Percentiles rank a stretch among this genome's conserved stretches.
These are phyloP conservation scores for Moricandia arvensis DNA, from an alignment of 345 rosid species.

Conservation along the genomic window DNA sequence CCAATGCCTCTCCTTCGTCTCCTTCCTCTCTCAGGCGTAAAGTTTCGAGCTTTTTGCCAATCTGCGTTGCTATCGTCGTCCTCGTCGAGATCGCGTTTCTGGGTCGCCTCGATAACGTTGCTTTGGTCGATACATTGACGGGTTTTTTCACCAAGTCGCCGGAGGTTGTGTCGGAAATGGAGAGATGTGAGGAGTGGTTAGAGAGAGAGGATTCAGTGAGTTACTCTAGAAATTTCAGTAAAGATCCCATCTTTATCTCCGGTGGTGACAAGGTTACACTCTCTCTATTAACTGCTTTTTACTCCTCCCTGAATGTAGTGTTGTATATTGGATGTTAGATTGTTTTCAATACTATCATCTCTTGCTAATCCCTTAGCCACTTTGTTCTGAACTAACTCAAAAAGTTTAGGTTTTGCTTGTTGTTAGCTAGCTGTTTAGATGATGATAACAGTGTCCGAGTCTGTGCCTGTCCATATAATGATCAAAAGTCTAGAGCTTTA, in stretches of 20 bases:
- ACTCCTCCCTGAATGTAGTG: not conserved
- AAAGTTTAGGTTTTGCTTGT: not conserved
- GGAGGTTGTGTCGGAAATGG: conserved; percentile 24
- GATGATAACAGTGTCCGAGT: not conserved
- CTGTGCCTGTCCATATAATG: not conserved
- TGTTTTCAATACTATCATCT: not conserved
- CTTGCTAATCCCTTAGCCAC: not conserved
- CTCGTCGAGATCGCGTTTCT: conserved; percentile 67
- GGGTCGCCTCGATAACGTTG: conserved; percentile 69
- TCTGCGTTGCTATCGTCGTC: conserved; percentile 63
- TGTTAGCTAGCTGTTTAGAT: conserved; percentile 2
- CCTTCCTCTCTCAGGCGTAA: conserved; percentile 43
- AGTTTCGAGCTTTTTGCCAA: conserved; percentile 61
- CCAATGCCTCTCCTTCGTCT: conserved; percentile 35
- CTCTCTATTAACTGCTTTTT: not conserved
- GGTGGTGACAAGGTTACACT: conserved; percentile 48
- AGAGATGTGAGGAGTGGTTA: conserved; percentile 74
- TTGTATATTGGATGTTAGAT: no score
- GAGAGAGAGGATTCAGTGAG: conserved; percentile 62
- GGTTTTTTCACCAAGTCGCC: conserved; percentile 41
- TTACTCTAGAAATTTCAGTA: conserved; percentile 65
- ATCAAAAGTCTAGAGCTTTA: not conserved
- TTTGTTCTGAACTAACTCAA: not conserved
- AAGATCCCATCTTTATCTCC: conserved; percentile 61
- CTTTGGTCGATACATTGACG: conserved; percentile 57